These are phyloP conservation scores for Phytopythium cucurbitacearum DNA, from an alignment of 352 stramenopile species.

Conservation along the genomic window DNA sequence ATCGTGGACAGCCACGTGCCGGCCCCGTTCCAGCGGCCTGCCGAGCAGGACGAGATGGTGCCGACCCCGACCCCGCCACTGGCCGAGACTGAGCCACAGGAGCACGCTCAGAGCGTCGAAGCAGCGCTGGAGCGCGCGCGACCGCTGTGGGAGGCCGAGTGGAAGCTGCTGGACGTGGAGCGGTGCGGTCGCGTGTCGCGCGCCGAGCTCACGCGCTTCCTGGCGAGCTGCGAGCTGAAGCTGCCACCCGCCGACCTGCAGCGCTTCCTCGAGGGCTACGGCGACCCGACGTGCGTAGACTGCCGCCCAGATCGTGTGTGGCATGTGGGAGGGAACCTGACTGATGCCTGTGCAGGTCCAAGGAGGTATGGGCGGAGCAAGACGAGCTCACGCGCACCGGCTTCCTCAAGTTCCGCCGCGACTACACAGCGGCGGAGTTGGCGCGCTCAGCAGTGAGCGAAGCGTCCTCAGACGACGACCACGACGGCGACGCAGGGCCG, in stretches of 20 bases:
- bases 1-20: constrained; percentile 60
- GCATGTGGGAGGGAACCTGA: too few relatives aligned
- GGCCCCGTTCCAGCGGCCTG: constrained; percentile 1
- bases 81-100: neutral
- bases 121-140: constrained; percentile 18
- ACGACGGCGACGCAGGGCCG: too few relatives aligned
- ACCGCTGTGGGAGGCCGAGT: constrained; percentile 42
- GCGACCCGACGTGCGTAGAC: constrained; percentile 22
- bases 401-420: constrained; percentile 46
- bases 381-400: constrained; percentile 36
- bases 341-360: neutral
- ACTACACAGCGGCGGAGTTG: constrained; percentile 23
- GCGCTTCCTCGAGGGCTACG: constrained; percentile 54
- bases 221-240: constrained; percentile 34
- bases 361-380: neutral
- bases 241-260: constrained; percentile 38
- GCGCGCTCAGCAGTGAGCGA: too few relatives aligned
- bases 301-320: too few relatives aligned
- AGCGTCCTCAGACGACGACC: too few relatives aligned
- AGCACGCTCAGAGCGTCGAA: too few relatives aligned
- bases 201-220: constrained; percentile 42
- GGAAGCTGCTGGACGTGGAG: constrained; percentile 55
- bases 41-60: neutral
- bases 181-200: constrained; percentile 28
- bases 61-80: too few relatives aligned